Base-by-base conservation (phyloP, 1,284 basidiomycete genomes). In the Apiotrichum gamsii region DNA sequence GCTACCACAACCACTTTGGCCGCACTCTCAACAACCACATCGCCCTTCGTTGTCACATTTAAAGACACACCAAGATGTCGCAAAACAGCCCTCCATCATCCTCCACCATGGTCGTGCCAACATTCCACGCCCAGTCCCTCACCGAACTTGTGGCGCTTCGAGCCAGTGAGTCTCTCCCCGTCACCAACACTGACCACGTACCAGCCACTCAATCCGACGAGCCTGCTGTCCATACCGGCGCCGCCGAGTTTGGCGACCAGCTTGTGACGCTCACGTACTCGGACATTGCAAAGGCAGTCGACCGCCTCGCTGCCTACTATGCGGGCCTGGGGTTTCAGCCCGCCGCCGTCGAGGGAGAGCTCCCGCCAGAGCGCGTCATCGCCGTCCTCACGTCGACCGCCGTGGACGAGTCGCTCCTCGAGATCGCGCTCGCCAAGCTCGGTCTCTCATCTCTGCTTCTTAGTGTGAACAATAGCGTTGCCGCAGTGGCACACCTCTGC, bases 381-480 rank as follows among this genome's bases (percentile, higher is more conserved):
- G 74, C 74, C 3, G 70, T 76, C 8, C 69, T 75, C 31, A 69
- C 65, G 10, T 70, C 71, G 21, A 74, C 75, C 2, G 71, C 75
- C 0, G 67, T 75, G 38, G 73, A 77, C 56, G 73, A 75, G 56
- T 65, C 75, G 2, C 64, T 78, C 3, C 70, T 77, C 14, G 75
- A 77, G 56, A 71, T 77, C 18, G 76, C 76, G 2, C 71, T 77
- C 8, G 69, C 72, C 23, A 76, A 75, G 56, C 65, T 77, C 32
- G 76, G 73, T n/a, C 64, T 76, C 14, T 62, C 72, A 1, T 60
- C 75, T 8, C 69, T 80, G 14, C 66, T 80, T 3, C 62, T 80
- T n/a, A 78, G 76, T 5, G 74, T 77, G 35, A 80, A 82, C 66
- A 82, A 82, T 62, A 78, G 78, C 0, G 70, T 77, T 0, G 69